Conservation (phyloP, 768 basidiomycete genomes). For the Gyrodon lividus region DNA sequence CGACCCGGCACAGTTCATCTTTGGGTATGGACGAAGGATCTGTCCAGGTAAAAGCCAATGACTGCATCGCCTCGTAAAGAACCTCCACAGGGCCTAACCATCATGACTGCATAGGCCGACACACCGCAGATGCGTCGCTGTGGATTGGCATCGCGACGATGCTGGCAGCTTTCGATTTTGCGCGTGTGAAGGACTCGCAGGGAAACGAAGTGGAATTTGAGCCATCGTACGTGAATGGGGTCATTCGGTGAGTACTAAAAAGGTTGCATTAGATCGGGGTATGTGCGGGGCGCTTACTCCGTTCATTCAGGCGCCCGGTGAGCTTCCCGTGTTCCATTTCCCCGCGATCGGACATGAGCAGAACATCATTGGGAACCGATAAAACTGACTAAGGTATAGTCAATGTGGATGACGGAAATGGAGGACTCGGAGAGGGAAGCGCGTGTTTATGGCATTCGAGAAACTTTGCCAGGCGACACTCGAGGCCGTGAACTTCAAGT, state of each 20-base stretch:
- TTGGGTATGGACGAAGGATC: constrained; percentile 1
- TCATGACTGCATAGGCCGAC: constrained; percentile 4
- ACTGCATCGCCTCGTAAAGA: too few relatives aligned
- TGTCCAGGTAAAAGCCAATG: background rate
- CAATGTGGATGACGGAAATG: too few relatives aligned
- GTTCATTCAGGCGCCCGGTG: background rate
- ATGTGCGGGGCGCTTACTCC: background rate
- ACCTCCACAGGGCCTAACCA: too few relatives aligned
- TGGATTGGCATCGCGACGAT: constrained; percentile 26
- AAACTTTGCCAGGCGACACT: too few relatives aligned
- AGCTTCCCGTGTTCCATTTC: background rate
- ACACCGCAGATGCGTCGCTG: constrained; percentile 23
- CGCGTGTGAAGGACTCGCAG: constrained; percentile 16
- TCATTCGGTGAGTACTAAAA: constrained; percentile 1
- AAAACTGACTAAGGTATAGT: too few relatives aligned
- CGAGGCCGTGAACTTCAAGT: too few relatives aligned
- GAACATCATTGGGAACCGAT: background rate
- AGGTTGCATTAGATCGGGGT: background rate
- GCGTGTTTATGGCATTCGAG: too few relatives aligned
- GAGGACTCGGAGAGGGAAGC: too few relatives aligned
- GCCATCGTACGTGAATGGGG: background rate
- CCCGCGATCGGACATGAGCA: background rate
- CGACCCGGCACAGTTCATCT: background rate
- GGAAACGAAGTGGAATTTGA: constrained; percentile 19
- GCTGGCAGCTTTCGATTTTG: constrained; percentile 21